phyloP scores from a whole-genome alignment of 805 yeast genomes.

The Saccharomycopsis fibuligera region DNA sequence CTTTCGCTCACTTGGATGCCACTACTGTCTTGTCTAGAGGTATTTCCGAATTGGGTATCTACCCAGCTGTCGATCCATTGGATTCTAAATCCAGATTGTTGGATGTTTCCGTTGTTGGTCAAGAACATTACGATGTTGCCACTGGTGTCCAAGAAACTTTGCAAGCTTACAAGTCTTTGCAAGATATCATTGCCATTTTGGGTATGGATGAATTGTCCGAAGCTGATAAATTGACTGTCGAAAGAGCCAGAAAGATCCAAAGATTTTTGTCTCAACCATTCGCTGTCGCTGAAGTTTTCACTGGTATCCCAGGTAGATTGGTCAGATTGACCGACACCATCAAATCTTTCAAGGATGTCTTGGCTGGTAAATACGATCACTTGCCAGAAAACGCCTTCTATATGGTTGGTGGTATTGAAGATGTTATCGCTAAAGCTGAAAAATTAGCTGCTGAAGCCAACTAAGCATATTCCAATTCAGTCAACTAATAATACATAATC shows the following conservation, averaged over 20 bases:
- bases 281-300: constrained; percentile 99
- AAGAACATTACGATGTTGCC: constrained; percentile 97
- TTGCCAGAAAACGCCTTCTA: constrained; percentile 99
- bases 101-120: constrained; percentile 95
- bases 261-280: constrained; percentile 99
- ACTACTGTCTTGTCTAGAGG: constrained; percentile 99
- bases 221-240: constrained; percentile 97
- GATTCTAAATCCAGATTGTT: constrained; percentile 98
- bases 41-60: constrained; percentile 99
- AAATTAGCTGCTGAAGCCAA: constrained; percentile 59
- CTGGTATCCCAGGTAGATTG: constrained; percentile 98
- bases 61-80: constrained; percentile 99
- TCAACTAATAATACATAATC: neutral
- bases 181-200: constrained; percentile 99
- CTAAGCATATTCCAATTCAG: neutral
- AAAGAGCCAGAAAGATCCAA: constrained; percentile 99
- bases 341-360: constrained; percentile 90
- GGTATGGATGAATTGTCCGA: constrained; percentile 99
- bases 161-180: constrained; percentile 99
- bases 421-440: constrained; percentile 97
- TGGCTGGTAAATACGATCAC: constrained; percentile 97
- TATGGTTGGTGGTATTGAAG: constrained; percentile 99
- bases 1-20: constrained; percentile 99
- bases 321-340: constrained; percentile 96
- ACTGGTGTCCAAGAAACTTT: constrained; percentile 94